Conservation (phyloP, 1,139 yeast species). For the Arxiozyma telluris region DNA sequence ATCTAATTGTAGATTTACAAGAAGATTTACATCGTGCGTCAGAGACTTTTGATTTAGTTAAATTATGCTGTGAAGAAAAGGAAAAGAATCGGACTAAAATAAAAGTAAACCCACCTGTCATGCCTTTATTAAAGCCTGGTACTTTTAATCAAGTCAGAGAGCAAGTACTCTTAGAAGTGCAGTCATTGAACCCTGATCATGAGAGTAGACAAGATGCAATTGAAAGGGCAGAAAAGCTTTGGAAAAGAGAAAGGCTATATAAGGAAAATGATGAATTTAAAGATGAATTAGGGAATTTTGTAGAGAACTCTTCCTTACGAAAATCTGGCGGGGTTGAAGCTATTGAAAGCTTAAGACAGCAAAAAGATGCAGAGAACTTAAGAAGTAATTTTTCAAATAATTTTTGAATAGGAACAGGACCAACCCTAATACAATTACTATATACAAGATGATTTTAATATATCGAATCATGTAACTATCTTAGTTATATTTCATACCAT, state of each 20-base stretch:
- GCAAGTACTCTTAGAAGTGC: conserved; percentile 73
- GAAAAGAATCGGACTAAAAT: conserved; percentile 38
- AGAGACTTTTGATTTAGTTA: conserved; percentile 75
- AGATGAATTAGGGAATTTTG: conserved; percentile 82
- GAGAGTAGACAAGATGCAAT: conserved; percentile 81
- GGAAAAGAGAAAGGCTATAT: conserved; percentile 62
- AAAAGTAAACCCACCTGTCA: conserved; percentile 31
- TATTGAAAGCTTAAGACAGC: conserved; percentile 57
- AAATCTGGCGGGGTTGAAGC: conserved; percentile 87
- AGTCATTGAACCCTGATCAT: conserved; percentile 73
- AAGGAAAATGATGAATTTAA: conserved; percentile 58
- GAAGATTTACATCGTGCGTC: conserved; percentile 74
- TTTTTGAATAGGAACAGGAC: background rate
- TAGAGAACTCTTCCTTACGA: conserved; percentile 63
- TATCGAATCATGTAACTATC: background rate
- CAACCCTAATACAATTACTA: background rate
- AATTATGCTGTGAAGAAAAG: conserved; percentile 75
- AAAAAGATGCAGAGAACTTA: conserved; percentile 61
- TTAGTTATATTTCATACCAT: background rate
- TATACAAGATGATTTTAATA: background rate
- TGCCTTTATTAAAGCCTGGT: conserved; percentile 62
- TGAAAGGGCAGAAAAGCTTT: conserved; percentile 70
- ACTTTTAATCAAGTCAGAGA: conserved; percentile 61
- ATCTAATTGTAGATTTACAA: conserved; percentile 64
- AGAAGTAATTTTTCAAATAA: conserved; percentile 36